Conservation (phyloP, 345 rosid genomes). For the Cardamine occulta region DNA sequence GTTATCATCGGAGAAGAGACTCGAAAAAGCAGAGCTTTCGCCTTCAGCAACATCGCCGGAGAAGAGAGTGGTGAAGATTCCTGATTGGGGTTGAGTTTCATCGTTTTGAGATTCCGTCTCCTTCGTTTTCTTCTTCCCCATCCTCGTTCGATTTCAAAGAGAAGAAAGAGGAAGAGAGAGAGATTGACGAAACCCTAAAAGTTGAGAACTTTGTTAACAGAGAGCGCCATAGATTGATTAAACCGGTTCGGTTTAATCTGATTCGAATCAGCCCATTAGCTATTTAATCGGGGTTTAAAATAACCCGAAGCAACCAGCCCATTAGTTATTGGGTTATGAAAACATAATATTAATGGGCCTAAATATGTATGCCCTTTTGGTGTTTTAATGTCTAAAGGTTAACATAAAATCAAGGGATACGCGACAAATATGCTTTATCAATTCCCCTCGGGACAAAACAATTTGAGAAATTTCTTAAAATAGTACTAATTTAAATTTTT, state of each 20-base stretch:
- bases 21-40: slow-evolving; percentile 41
- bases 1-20: slow-evolving; percentile 75
- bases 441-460: no score
- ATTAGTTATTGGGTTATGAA: neutral
- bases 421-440: no score
- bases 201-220: neutral
- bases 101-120: slow-evolving; percentile 24
- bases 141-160: slow-evolving; percentile 15
- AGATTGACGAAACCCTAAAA: slow-evolving; percentile 34
- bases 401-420: no score
- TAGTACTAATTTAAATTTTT: no score
- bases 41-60: slow-evolving; percentile 20
- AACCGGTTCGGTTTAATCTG: slow-evolving; percentile 8
- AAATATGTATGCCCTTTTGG: neutral
- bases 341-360: neutral
- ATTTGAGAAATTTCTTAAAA: no score
- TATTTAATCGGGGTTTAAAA: neutral
- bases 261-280: neutral
- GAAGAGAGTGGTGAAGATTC: slow-evolving; percentile 37
- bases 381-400: neutral
- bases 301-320: neutral
- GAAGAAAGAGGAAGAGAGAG: neutral
- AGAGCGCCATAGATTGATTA: neutral
- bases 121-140: slow-evolving; percentile 40
- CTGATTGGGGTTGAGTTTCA: slow-evolving; percentile 19